Evolutionary conservation across 331 rosid genomes (phyloP).

Genomic region (Pyracantha coccinea): DNA sequence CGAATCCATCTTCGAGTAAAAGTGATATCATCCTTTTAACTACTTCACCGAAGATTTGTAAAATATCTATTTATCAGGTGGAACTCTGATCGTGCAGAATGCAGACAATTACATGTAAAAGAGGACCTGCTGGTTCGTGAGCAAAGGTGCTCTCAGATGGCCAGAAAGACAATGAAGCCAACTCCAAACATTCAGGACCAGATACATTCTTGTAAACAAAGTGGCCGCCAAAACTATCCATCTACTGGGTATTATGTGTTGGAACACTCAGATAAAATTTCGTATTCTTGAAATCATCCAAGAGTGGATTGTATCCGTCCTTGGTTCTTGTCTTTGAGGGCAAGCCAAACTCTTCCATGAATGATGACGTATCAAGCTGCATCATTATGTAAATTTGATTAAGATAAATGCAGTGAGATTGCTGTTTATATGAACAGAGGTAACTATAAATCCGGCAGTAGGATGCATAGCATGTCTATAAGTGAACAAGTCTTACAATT

Average conservation of each 20-base stretch:
- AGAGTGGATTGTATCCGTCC: slow-evolving; percentile 89
- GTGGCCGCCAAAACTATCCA: background rate
- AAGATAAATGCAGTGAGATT: background rate
- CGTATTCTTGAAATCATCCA: slow-evolving; percentile 92
- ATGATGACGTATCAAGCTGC: slow-evolving; percentile 83
- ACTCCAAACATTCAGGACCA: background rate
- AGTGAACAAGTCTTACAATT: background rate
- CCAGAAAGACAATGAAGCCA: background rate
- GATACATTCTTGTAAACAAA: background rate
- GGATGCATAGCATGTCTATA: background rate
- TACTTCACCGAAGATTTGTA: background rate
- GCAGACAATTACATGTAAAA: background rate
- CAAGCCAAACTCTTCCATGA: slow-evolving; percentile 97
- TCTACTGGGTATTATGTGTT: slow-evolving; percentile 67
- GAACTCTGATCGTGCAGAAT: background rate
- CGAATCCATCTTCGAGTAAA: background rate
- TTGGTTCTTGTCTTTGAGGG: slow-evolving; percentile 80
- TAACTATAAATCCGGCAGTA: background rate
- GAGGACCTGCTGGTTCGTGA: background rate
- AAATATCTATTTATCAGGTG: background rate
- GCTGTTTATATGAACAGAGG: background rate
- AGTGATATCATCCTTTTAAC: background rate
- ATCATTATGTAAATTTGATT: slow-evolving; percentile 18
- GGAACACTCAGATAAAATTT: slow-evolving; percentile 87
- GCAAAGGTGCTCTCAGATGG: background rate